These are phyloP conservation scores for Casuarina cunninghamiana DNA, from an alignment of 306 rosid species.

Conservation along the genomic window DNA sequence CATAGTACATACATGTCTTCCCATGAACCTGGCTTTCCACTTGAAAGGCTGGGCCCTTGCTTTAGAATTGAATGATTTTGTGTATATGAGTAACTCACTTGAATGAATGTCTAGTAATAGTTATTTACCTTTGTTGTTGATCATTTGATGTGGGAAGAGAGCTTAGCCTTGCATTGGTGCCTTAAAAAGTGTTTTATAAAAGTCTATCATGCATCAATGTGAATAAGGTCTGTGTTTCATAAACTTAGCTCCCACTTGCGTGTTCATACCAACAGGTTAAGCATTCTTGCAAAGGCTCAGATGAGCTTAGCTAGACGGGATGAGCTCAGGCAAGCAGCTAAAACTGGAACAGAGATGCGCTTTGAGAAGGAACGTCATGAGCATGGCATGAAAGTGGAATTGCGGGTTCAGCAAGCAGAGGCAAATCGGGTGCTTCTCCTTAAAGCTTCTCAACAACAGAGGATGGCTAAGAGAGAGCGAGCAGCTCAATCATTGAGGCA, in stretches of 20 bases:
- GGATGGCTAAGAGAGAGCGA: conserved; percentile 46
- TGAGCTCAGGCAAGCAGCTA: conserved; percentile 54
- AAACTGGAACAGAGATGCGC: conserved; percentile 41
- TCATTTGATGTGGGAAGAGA: not conserved
- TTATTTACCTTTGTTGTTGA: not conserved
- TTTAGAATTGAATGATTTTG: not conserved
- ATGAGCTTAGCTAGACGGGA: conserved; percentile 54
- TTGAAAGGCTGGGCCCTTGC: not conserved
- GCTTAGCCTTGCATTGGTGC: not conserved
- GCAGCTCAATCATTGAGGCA: conserved; percentile 42
- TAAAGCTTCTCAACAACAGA: conserved; percentile 46
- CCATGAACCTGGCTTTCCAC: not conserved
- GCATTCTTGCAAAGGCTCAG: conserved; percentile 41
- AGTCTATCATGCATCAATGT: not conserved
- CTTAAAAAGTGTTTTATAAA: not conserved
- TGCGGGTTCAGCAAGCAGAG: conserved; percentile 51
- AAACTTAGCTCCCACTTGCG: not conserved
- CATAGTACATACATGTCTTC: not conserved
- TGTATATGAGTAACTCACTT: too few relatives aligned
- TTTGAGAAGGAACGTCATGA: conserved; percentile 40
- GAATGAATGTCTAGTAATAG: not conserved
- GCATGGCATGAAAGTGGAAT: conserved; percentile 46
- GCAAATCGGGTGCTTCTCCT: conserved; percentile 46
- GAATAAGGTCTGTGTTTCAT: not conserved
- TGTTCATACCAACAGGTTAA: conserved; percentile 37